Conservation (phyloP, 2,329 filamentous ascomycete genomes). For the Zymoseptoria crescenta region DNA sequence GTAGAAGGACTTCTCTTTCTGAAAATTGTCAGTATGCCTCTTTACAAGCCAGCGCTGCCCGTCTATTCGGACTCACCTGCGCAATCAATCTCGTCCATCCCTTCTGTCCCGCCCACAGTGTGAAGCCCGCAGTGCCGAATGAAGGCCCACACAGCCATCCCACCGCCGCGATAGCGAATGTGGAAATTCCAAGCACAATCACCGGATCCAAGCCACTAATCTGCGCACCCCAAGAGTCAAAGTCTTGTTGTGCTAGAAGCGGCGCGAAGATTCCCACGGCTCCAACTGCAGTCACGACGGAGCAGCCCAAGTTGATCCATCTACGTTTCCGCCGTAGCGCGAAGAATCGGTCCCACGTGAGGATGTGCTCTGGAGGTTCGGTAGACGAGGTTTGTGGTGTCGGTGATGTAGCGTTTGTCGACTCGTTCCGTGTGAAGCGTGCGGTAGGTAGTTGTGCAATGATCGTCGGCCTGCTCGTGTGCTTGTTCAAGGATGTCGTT, state of each 20-base stretch:
- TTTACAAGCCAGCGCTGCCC: background rate
- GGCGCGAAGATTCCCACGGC: conserved; percentile 56
- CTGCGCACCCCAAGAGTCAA: conserved; percentile 57
- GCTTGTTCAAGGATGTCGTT: background rate
- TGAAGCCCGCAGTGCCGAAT: conserved; percentile 73
- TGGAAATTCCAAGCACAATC: conserved; percentile 73
- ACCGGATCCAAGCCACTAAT: conserved; percentile 82
- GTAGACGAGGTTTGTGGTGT: conserved; percentile 1
- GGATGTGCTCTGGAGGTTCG: conserved; percentile 18
- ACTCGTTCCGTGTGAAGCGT: conserved; percentile 1
- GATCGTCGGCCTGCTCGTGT: conserved; percentile 1
- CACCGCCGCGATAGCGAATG: conserved; percentile 64
- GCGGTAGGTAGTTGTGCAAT: background rate
- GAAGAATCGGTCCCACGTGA: conserved; percentile 85
- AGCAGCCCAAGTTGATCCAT: conserved; percentile 73
- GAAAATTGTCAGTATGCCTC: conserved; percentile 9
- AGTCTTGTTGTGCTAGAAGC: conserved; percentile 61
- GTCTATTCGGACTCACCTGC: conserved; percentile 40
- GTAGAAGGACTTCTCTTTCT: conserved; percentile 95
- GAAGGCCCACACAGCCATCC: conserved; percentile 86
- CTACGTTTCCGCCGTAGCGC: conserved; percentile 77
- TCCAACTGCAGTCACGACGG: conserved; percentile 55
- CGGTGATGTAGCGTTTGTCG: conserved; percentile 1
- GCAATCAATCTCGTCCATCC: conserved; percentile 59
- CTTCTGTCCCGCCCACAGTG: conserved; percentile 60